Percentiles rank a stretch among this genome's conserved stretches.
Conservation (phyloP, 2,329 filamentous ascomycete species). For the Fusarium oxysporum region DNA sequence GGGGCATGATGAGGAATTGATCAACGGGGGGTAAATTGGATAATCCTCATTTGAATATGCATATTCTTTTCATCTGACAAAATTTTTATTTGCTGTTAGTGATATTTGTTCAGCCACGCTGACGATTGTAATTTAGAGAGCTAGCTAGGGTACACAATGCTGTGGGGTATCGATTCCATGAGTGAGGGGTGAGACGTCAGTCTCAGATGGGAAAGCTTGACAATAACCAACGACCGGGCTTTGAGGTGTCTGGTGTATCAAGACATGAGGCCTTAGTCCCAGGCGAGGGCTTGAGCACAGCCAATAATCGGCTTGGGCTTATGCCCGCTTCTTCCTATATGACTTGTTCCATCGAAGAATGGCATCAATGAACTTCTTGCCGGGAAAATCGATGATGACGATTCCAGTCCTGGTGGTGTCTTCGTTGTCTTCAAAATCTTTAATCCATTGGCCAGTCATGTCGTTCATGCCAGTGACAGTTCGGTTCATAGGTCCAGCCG, state of each 20-base stretch:
- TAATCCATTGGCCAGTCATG: conserved; percentile 59
- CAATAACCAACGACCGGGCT: conserved; percentile 5
- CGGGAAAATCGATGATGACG: conserved; percentile 63
- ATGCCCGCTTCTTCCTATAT: conserved; percentile 36
- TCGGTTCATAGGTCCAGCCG: conserved; percentile 58
- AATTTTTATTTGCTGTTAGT: conserved; percentile 21
- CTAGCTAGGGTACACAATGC: conserved; percentile 6
- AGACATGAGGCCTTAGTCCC: not conserved
- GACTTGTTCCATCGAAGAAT: conserved; percentile 56
- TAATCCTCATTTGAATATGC: conserved; percentile 20
- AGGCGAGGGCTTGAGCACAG: conserved; percentile 7
- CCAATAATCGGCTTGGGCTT: not conserved
- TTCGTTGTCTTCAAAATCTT: conserved; percentile 43
- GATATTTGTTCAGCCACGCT: conserved; percentile 13
- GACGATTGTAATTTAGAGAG: conserved; percentile 28
- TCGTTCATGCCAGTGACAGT: conserved; percentile 62
- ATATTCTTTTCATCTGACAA: conserved; percentile 1
- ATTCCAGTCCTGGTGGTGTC: conserved; percentile 55
- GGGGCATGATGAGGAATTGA: conserved; percentile 28
- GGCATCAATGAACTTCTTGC: conserved; percentile 55
- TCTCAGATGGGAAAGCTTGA: conserved; percentile 25
- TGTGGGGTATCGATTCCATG: conserved; percentile 17
- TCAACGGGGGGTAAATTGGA: conserved; percentile 11
- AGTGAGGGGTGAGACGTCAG: conserved; percentile 6
- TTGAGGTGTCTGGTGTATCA: not conserved